Evolutionary conservation across 257 asterid species (phyloP).

Genomic region (Vinca minor): DNA sequence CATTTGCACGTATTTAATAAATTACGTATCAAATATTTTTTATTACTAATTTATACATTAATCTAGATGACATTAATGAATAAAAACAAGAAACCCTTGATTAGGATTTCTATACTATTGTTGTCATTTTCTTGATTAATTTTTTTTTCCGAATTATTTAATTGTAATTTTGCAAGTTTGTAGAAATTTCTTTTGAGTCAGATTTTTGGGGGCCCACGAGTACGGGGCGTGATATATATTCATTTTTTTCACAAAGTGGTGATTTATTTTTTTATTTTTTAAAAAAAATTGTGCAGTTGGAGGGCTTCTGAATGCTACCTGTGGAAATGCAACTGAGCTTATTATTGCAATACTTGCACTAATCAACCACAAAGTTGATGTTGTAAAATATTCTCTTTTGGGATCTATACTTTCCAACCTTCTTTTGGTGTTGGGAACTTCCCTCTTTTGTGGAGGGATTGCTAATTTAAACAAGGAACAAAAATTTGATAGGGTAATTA

Average conservation of each 20-base stretch:
- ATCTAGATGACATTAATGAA: no score
- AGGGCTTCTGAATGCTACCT: conserved; percentile 91
- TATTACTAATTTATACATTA: no score
- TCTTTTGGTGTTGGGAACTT: conserved; percentile 82
- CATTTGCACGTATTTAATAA: no score
- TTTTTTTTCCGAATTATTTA: no score
- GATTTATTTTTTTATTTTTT: not conserved
- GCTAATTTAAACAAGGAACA: conserved; percentile 53
- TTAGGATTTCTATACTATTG: no score
- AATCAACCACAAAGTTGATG: conserved; percentile 54
- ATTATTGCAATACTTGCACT: conserved; percentile 76
- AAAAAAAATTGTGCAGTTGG: conserved; percentile 47
- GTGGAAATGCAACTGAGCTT: conserved; percentile 94
- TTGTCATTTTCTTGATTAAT: no score
- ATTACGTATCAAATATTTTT: no score
- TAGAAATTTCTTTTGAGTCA: no score
- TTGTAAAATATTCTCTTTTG: conserved; percentile 70
- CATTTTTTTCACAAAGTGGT: not conserved
- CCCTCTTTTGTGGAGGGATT: conserved; percentile 93
- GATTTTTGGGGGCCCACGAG: no score
- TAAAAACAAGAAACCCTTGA: no score
- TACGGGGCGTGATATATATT: no score
- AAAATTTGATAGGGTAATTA: conserved; percentile 57
- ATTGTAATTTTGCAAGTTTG: no score
- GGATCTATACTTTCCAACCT: conserved; percentile 93